Evolutionary conservation across 768 basidiomycete species (phyloP).

Genomic region (Albatrellus ellisii): DNA sequence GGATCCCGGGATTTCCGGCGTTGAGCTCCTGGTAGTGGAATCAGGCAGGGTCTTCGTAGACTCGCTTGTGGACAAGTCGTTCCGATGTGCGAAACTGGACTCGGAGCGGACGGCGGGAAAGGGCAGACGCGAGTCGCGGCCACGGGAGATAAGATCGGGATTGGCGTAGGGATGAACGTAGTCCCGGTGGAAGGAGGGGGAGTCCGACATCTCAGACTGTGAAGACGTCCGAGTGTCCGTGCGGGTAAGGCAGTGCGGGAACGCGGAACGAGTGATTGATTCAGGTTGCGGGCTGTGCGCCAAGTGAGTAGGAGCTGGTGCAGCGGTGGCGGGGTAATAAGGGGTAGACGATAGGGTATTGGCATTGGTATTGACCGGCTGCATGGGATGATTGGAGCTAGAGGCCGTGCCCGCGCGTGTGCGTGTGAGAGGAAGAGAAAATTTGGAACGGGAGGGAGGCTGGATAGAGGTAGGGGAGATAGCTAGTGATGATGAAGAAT

Average conservation of each 20-base stretch:
- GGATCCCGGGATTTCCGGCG: slow-evolving; percentile 17
- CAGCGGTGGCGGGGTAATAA: slow-evolving; percentile 1
- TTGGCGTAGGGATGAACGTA: slow-evolving; percentile 71
- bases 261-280: slow-evolving; percentile 10
- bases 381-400: slow-evolving; percentile 6
- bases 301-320: neutral
- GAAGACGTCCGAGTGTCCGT: slow-evolving; percentile 12
- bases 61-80: slow-evolving; percentile 7
- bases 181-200: slow-evolving; percentile 14
- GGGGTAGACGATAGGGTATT: slow-evolving; percentile 6
- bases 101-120: slow-evolving; percentile 22
- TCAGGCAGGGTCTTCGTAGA: slow-evolving; percentile 16
- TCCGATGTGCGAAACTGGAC: slow-evolving; percentile 15
- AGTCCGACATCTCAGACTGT: slow-evolving; percentile 11
- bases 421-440: slow-evolving; percentile 28
- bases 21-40: slow-evolving; percentile 20
- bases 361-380: slow-evolving; percentile 8
- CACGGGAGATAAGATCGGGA: slow-evolving; percentile 45
- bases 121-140: slow-evolving; percentile 3
- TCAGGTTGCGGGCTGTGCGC: slow-evolving; percentile 4
- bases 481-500: slow-evolving; percentile 41
- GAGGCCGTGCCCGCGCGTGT: slow-evolving; percentile 21
- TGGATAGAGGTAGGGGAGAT: slow-evolving; percentile 20
- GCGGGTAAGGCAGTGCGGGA: slow-evolving; percentile 9
- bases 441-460: slow-evolving; percentile 27